Evolutionary conservation across 176 grass and related monocot genomes (phyloP), one percentile per base, ranked within the genome.

Genomic region (Bothriochloa decipiens): DNA sequence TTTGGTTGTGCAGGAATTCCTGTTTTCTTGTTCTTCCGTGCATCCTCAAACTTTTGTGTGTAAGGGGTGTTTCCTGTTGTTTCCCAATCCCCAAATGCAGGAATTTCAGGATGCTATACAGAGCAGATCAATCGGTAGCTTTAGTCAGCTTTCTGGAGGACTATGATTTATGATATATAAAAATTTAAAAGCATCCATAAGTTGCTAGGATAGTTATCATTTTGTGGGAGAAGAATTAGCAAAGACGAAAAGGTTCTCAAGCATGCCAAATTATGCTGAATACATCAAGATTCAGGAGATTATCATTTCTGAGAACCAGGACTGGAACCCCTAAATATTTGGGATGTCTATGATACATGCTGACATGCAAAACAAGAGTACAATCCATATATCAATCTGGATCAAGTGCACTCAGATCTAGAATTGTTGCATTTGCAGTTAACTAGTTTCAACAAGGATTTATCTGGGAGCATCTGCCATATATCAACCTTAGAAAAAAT

Each of bases 51-150:
- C n/a, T n/a, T n/a, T n/a, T n/a, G n/a, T n/a, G n/a, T n/a, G n/a
- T n/a, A n/a, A n/a, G n/a, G n/a, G 26, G 82, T 80, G 74, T 86
- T 77, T 18, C 37, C 81, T 36, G 77, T 84, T 23, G 36, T 81
- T 62, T 92, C 88, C 82, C 70, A 81, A 36, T 82, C 77, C 6
- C 90, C 85, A 77, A 92, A 95, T 79, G 82, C 23, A 75, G 93
- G 93, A 77, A 95, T 92, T 20, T 81, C 79, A 86, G 75, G 8
- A 70, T 88, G 42, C 93, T 95, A 65, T 78, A 82, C 22, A 72
- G 81, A 85, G 27, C 13, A 91, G 16, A 78, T 82, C 23, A 67
- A 69, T 79, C 11, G 13, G 23, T 67, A 68, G 63, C 6, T 40
- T 90, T 74, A 73, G 12, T 17, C 3, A 78, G 37, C 18, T 33